phyloP scores from a whole-genome alignment of 148 eudicot genomes.

The Chenopodium album region DNA sequence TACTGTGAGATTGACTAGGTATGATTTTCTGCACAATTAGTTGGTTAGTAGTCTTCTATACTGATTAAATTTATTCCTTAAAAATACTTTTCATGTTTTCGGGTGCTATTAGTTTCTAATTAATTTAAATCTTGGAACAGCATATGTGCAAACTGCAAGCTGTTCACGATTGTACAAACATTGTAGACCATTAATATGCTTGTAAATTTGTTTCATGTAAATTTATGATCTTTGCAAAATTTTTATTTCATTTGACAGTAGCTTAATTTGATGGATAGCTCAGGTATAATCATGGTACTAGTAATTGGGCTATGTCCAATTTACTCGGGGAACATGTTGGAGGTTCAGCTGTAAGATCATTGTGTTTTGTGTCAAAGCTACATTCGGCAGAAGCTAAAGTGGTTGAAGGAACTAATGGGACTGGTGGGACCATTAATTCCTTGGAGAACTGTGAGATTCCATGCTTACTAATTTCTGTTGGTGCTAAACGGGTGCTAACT shows the following conservation, averaged over 20 bases:
- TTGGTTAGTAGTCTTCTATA: neutral
- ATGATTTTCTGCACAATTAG: slow-evolving; percentile 19
- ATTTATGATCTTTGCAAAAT: neutral
- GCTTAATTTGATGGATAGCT: slow-evolving; percentile 7
- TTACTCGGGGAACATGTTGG: slow-evolving; percentile 98
- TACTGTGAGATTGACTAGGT: slow-evolving; percentile 93
- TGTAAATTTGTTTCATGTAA: neutral
- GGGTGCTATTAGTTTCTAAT: neutral
- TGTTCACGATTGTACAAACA: neutral
- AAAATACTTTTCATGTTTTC: neutral
- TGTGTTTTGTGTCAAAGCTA: slow-evolving; percentile 69
- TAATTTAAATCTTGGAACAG: neutral
- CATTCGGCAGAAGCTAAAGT: slow-evolving; percentile 43
- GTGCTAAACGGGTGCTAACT: slow-evolving; percentile 91
- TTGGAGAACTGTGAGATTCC: slow-evolving; percentile 48
- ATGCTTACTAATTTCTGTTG: slow-evolving; percentile 80
- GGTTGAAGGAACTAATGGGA: slow-evolving; percentile 32
- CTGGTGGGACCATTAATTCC: slow-evolving; percentile 15
- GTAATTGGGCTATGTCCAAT: slow-evolving; percentile 73
- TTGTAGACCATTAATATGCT: neutral
- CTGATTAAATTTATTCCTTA: neutral
- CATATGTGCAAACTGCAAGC: neutral
- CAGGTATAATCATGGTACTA: slow-evolving; percentile 59
- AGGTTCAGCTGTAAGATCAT: slow-evolving; percentile 95
- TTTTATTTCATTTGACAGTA: neutral